These are phyloP conservation scores for Cinnamomum chago DNA, from an alignment of 164 flowering plant genomes.

Conservation along the genomic window DNA sequence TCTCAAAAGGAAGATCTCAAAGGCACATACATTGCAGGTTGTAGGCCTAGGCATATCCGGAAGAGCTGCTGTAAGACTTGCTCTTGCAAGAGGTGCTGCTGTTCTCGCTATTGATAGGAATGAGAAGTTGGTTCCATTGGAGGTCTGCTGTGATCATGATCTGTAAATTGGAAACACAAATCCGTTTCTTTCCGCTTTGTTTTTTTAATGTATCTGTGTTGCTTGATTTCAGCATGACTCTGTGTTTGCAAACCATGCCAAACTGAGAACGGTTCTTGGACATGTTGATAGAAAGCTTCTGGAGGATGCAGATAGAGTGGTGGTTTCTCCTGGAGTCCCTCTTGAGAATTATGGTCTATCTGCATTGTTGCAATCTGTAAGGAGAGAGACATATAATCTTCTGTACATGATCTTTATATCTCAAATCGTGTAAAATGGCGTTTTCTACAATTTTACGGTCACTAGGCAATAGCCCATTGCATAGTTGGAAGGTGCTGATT, in stretches of 20 bases:
- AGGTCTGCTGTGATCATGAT: conserved; percentile 15
- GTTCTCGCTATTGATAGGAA: conserved; percentile 43
- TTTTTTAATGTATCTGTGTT: not conserved
- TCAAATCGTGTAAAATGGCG: too few species aligned
- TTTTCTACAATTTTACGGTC: too few species aligned
- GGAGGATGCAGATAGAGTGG: conserved; percentile 34
- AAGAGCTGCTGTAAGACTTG: conserved; percentile 39
- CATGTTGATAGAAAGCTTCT: conserved; percentile 23
- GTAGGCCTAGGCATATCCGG: conserved; percentile 42
- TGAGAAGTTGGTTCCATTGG: conserved; percentile 26
- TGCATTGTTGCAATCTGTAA: conserved; percentile 32
- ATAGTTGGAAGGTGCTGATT: too few species aligned
- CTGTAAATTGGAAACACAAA: not conserved
- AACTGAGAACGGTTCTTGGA: conserved; percentile 34
- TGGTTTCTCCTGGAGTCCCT: conserved; percentile 45
- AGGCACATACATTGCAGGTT: conserved; percentile 19
- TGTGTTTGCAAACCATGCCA: conserved; percentile 15
- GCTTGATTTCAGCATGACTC: conserved; percentile 27
- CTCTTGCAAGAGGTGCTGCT: conserved; percentile 42
- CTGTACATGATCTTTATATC: too few species aligned
- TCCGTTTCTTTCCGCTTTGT: not conserved
- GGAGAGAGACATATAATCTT: not conserved
- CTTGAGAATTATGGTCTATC: conserved; percentile 32
- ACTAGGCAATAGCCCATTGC: too few species aligned
- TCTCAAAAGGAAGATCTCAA: too few species aligned